Evolutionary conservation across 768 basidiomycete genomes (phyloP).

Genomic region (Tricholoma furcatifolium): DNA sequence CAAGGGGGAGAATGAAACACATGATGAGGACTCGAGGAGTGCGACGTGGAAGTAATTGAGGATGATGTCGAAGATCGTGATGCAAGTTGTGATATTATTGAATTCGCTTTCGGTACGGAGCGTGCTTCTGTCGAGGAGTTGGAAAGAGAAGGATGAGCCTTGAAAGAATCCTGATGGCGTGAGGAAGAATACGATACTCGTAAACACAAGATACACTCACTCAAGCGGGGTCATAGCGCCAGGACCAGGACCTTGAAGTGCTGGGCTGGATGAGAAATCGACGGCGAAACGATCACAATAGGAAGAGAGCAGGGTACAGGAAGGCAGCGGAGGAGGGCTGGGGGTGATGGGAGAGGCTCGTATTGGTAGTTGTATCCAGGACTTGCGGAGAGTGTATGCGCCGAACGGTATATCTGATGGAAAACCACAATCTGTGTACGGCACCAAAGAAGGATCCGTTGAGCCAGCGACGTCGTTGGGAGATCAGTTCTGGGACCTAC

Average conservation of each 20-base stretch:
- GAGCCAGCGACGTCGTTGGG: no score
- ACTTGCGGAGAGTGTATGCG: slow-evolving; percentile 82
- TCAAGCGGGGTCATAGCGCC: no score
- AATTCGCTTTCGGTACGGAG: slow-evolving; percentile 74
- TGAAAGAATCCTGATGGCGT: no score
- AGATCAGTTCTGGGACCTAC: no score
- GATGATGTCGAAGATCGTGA: slow-evolving; percentile 71
- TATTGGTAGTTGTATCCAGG: slow-evolving; percentile 95
- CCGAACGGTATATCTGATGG: slow-evolving; percentile 91
- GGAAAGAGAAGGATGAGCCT: not conserved
- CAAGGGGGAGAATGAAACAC: slow-evolving; percentile 86
- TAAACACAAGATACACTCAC: no score
- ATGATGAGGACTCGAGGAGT: slow-evolving; percentile 75
- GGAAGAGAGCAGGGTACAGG: slow-evolving; percentile 52
- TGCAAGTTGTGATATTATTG: slow-evolving; percentile 54
- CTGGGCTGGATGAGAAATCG: no score
- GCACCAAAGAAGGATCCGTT: slow-evolving; percentile 98
- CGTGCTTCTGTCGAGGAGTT: slow-evolving; percentile 63
- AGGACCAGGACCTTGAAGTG: no score
- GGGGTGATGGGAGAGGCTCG: slow-evolving; percentile 88
- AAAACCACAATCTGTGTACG: slow-evolving; percentile 92
- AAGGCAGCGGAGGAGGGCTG: slow-evolving; percentile 93
- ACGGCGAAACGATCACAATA: no score
- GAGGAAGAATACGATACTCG: no score
- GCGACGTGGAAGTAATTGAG: slow-evolving; percentile 89